Conservation (phyloP, 306 rosid genomes). For the Inga oerstediana region DNA sequence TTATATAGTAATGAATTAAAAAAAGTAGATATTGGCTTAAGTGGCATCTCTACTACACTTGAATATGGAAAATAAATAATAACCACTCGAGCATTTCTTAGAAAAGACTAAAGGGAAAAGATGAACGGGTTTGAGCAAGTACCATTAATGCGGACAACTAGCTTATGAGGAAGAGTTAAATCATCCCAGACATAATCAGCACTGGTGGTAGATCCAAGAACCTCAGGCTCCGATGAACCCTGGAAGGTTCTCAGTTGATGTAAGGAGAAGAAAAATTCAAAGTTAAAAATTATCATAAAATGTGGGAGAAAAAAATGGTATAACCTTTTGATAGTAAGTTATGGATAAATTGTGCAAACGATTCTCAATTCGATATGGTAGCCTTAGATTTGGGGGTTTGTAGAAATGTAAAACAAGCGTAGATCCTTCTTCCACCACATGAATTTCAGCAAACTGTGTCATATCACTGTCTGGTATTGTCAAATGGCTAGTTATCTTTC, state of each 20-base stretch:
- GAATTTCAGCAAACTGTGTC: conserved; percentile 75
- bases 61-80: background rate
- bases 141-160: conserved; percentile 76
- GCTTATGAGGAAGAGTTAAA: conserved; percentile 74
- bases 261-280: conserved; percentile 16
- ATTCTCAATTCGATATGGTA: conserved; percentile 93
- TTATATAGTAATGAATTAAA: background rate
- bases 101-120: conserved; percentile 18
- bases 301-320: conserved; percentile 24
- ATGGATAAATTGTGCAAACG: conserved; percentile 58
- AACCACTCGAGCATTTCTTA: background rate
- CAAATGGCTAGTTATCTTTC: conserved; percentile 50
- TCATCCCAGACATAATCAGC: conserved; percentile 97
- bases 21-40: background rate
- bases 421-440: conserved; percentile 90
- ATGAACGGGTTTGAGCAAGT: conserved; percentile 24
- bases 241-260: conserved; percentile 50
- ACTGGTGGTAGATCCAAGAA: conserved; percentile 67
- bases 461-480: conserved; percentile 39
- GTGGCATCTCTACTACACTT: background rate
- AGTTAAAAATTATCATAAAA: background rate
- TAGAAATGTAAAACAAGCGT: conserved; percentile 72
- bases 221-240: conserved; percentile 73
- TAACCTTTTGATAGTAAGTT: conserved; percentile 91
- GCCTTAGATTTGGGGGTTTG: conserved; percentile 76